phyloP scores from a whole-genome alignment of 495 filamentous ascomycete species.

The Penicillium crystallinum region DNA sequence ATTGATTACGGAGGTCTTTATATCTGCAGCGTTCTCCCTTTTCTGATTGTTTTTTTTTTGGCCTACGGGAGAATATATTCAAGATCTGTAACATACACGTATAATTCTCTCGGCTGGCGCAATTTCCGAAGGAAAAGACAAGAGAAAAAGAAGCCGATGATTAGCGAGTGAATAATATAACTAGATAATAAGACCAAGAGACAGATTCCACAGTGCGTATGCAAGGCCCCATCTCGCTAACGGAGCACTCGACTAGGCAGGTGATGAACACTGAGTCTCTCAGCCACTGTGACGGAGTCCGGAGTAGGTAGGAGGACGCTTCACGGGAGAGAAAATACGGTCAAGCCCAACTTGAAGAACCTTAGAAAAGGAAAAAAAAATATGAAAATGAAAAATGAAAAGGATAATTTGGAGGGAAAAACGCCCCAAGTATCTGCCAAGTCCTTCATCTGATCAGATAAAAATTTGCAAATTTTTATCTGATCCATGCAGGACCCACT shows the following conservation, averaged over 20 bases:
- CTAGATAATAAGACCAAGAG: background rate
- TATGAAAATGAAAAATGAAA: background rate
- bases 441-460: conserved; percentile 26
- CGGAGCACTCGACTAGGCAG: conserved; percentile 2
- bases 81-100: background rate
- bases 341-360: background rate
- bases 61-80: background rate
- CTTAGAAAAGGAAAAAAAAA: background rate
- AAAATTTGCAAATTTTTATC: conserved; percentile 30
- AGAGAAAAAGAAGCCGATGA: background rate
- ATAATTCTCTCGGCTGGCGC: background rate
- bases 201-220: background rate
- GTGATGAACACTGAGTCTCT: background rate
- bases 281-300: background rate
- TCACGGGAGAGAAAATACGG: background rate
- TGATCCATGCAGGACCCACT: conserved; percentile 29
- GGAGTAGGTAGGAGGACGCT: too few species aligned
- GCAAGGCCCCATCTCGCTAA: conserved; percentile 4
- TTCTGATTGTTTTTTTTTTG: background rate
- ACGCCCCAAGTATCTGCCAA: background rate
- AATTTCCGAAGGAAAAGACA: background rate
- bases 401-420: background rate
- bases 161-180: background rate
- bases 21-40: too few species aligned
- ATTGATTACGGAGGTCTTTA: too few species aligned